Base-by-base conservation (phyloP, 2,329 filamentous ascomycete species). In the Alternaria longipes region DNA sequence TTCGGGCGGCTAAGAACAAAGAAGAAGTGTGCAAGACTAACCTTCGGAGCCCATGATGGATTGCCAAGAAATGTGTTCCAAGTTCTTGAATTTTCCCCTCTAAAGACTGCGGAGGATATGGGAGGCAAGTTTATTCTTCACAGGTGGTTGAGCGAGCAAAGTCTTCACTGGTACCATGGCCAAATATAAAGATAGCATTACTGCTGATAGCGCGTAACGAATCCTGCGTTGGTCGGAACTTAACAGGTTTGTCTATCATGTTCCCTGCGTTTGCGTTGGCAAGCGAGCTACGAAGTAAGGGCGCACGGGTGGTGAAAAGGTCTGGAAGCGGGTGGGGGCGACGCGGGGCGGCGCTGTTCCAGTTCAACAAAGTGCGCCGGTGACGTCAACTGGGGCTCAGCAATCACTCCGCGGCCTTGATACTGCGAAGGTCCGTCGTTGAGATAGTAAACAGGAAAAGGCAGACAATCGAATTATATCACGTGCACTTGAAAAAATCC, bases 1-100 rank as follows among this genome's bases (percentile, higher is more conserved):
- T 16, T 46, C 8, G 11, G 18, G 18, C 11, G 16, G 22, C 16
- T 14, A 7, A 41, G 38, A 22, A 9, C 4, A 34, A 32, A 5
- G 8, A 24, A 47, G 7, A 9, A 24, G 11, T 24, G 20, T 20
- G 20, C 24, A 12, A n/a, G n/a, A 40, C 49, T n/a, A 66, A 75
- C 74, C 73, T 64, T 75, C 62, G 30, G 69, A 68, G 46, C 61
- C 60, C 74, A 76, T 77, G 14, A 50, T 66, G 55, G n/a, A n/a
- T 26, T 24, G 3, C 32, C 32, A 26, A 38, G 14, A 26, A 14
- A 9, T 8, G 7, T 24, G 2, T 24, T 34, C 14, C 36, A 8
- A 8, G 16, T 36, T 12, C 18, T 22, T 22, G n/a, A 11, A 50
- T 14, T n/a, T 22, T 38, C n/a, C 30, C 14, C 16, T 18, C 14